Percentiles rank a stretch among this genome's conserved stretches.
Conservation (phyloP, 345 rosid species). For the Aurinia saxatilis region DNA sequence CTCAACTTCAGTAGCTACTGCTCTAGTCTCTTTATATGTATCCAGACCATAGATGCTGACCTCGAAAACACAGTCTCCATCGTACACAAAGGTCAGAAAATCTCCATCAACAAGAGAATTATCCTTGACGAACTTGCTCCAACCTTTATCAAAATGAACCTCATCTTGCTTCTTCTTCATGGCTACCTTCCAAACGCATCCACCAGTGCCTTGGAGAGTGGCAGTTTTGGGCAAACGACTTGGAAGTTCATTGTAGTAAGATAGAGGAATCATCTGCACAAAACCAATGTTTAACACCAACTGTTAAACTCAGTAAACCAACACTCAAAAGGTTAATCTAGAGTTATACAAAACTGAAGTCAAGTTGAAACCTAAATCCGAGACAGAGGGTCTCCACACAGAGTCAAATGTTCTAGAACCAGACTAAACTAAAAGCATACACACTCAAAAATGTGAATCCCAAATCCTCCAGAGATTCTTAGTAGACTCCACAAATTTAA, state of each 20-base stretch:
- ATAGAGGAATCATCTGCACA: background rate
- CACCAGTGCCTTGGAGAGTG: conserved; percentile 12
- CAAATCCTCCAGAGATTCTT: too few species aligned
- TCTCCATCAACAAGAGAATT: conserved; percentile 13
- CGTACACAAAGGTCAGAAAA: conserved; percentile 14
- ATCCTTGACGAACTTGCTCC: conserved; percentile 13
- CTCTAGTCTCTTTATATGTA: conserved; percentile 5
- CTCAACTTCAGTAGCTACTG: background rate
- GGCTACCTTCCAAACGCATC: conserved; percentile 5
- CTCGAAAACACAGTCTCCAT: conserved; percentile 16
- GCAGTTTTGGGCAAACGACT: background rate
- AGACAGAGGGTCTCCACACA: too few species aligned
- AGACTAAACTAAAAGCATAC: too few species aligned
- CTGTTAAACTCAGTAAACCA: background rate
- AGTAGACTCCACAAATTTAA: too few species aligned
- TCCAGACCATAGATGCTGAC: conserved; percentile 9
- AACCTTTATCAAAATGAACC: background rate
- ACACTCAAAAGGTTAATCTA: too few species aligned
- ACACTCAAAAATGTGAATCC: too few species aligned
- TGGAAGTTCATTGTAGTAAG: conserved; percentile 14
- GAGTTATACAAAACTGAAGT: too few species aligned
- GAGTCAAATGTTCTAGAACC: too few species aligned
- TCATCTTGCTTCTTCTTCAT: background rate
- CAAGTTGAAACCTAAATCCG: too few species aligned
- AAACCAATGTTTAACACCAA: background rate